Evolutionary conservation across 306 rosid species (phyloP).

Genomic region (Prunus mira): DNA sequence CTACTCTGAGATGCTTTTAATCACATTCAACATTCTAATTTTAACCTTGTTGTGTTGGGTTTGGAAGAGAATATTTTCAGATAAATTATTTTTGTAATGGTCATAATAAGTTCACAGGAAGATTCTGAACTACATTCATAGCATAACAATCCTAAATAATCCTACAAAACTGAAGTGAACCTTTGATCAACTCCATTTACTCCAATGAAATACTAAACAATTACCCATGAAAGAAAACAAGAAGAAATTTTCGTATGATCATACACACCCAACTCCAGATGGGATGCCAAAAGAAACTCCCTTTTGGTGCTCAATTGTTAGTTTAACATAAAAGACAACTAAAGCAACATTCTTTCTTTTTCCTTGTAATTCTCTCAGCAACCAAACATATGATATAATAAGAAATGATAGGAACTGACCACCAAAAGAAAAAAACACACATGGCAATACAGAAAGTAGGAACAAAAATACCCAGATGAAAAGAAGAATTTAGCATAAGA

Average conservation of each 20-base stretch:
- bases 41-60: too few species aligned
- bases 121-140: too few species aligned
- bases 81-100: neutral
- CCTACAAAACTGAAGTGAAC: neutral
- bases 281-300: neutral
- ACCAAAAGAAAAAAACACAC: neutral
- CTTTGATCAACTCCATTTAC: neutral
- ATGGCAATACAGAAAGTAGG: neutral
- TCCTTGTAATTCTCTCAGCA: neutral
- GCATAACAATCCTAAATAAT: too few species aligned
- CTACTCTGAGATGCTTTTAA: too few species aligned
- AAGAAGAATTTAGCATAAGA: neutral
- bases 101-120: too few species aligned
- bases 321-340: neutral
- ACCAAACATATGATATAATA: neutral
- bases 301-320: neutral
- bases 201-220: neutral
- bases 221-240: too few species aligned
- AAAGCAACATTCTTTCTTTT: neutral
- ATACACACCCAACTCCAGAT: too few species aligned
- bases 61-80: neutral
- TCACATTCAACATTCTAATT: too few species aligned
- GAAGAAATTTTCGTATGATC: too few species aligned
- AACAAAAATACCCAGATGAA: neutral
- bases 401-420: neutral